phyloP scores from a whole-genome alignment of 1,139 yeast species.

The Taphrina populina region DNA sequence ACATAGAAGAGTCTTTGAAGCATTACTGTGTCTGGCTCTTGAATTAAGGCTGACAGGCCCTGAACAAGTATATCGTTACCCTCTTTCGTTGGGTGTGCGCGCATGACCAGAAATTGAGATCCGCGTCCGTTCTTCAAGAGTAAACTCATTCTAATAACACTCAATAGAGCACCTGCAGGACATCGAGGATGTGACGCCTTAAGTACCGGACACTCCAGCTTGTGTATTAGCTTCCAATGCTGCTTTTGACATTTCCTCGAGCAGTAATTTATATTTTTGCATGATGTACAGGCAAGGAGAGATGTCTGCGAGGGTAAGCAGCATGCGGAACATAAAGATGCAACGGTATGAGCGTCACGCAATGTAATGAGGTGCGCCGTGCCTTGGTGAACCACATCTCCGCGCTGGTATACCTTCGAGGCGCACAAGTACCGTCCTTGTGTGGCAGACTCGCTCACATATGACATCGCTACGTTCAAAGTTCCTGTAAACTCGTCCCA shows the following conservation, averaged over 20 bases:
- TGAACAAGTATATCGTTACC: neutral
- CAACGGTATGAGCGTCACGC: neutral
- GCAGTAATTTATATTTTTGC: slow-evolving; percentile 9
- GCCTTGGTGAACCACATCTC: neutral
- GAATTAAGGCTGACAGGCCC: neutral
- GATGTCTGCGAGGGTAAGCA: neutral
- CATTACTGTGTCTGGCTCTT: neutral
- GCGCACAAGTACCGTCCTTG: slow-evolving; percentile 4
- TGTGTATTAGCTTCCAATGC: slow-evolving; percentile 35
- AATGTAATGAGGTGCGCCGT: neutral
- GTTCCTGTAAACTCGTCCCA: too few species aligned
- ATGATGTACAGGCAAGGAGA: neutral
- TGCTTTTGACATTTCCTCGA: slow-evolving; percentile 28
- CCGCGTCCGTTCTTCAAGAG: slow-evolving; percentile 6
- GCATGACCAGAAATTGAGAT: too few species aligned
- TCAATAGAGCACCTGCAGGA: slow-evolving; percentile 28
- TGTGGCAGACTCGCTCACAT: neutral
- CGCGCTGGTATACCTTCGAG: neutral
- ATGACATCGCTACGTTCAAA: neutral
- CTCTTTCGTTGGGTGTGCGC: too few species aligned
- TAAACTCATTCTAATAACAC: slow-evolving; percentile 30
- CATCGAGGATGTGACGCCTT: slow-evolving; percentile 15
- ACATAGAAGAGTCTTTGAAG: neutral
- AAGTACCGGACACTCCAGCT: slow-evolving; percentile 34
- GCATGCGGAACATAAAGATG: neutral